phyloP scores from a whole-genome alignment of 1,139 yeast species.

The Eremothecium cymbalariae region DNA sequence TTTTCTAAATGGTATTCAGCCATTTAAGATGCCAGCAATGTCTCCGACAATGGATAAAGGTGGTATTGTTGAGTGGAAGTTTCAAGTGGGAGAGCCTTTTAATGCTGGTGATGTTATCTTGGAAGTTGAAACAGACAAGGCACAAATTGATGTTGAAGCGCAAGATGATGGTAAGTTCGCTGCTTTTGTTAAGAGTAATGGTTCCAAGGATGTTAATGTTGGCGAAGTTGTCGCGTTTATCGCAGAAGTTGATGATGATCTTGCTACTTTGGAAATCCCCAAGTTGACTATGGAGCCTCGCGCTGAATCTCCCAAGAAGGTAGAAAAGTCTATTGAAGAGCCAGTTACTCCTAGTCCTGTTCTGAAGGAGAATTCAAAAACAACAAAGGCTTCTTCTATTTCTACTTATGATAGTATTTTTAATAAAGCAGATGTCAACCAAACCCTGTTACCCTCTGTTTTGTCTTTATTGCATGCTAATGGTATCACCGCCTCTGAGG shows the following conservation, averaged over 20 bases:
- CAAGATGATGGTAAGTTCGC: conserved; percentile 86
- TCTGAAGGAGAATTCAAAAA: conserved; percentile 6
- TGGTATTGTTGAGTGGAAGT: conserved; percentile 91
- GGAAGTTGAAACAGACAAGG: conserved; percentile 91
- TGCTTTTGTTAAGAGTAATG: conserved; percentile 63
- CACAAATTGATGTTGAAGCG: conserved; percentile 89
- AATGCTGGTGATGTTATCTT: conserved; percentile 77
- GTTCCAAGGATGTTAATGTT: conserved; percentile 73
- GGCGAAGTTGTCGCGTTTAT: conserved; percentile 80
- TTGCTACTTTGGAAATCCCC: conserved; percentile 57
- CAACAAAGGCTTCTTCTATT: conserved; percentile 4
- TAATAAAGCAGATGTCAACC: conserved; percentile 49
- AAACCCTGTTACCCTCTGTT: conserved; percentile 76
- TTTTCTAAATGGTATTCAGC: conserved; percentile 37
- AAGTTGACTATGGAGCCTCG: conserved; percentile 25
- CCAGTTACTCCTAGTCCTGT: conserved; percentile 6
- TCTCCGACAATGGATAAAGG: conserved; percentile 98
- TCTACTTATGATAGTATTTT: conserved; percentile 11
- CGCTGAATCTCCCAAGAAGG: conserved; percentile 4
- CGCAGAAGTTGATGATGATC: conserved; percentile 84
- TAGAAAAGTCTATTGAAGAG: not conserved
- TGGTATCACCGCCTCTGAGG: conserved; percentile 58
- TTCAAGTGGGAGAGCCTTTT: conserved; percentile 71
- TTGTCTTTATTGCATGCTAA: conserved; percentile 53
- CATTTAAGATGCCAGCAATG: conserved; percentile 95